phyloP scores from a whole-genome alignment of 129 eudicot species.

The Arctium lappa region DNA sequence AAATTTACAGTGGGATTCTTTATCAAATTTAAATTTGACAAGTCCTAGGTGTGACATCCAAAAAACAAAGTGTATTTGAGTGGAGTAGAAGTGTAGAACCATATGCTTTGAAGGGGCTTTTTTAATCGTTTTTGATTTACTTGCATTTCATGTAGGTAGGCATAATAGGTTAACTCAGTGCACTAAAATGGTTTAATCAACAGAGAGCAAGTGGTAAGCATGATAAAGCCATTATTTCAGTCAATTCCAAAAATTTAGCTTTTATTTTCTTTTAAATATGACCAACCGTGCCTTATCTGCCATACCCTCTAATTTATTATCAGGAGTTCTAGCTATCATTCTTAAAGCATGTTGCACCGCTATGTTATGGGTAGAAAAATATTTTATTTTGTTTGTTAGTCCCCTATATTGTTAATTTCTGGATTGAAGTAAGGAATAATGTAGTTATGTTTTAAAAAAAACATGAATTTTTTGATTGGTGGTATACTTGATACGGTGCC shows the following conservation, averaged over 20 bases:
- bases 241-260: neutral
- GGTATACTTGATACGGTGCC: neutral
- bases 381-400: neutral
- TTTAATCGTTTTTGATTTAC: neutral
- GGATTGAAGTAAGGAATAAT: constrained; percentile 5
- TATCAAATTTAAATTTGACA: neutral
- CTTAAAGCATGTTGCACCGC: neutral
- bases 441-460: neutral
- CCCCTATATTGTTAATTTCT: neutral
- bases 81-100: neutral
- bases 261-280: neutral
- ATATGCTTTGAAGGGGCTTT: neutral
- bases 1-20: neutral
- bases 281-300: neutral
- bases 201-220: neutral
- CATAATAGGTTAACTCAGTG: neutral
- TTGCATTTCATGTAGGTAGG: neutral
- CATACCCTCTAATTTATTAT: neutral
- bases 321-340: neutral
- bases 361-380: neutral
- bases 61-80: neutral
- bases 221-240: neutral
- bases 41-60: neutral
- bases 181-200: neutral
- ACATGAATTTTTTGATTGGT: neutral